These are phyloP conservation scores for Pseudocercospora macadamiae DNA, from an alignment of 2,329 filamentous ascomycete species.

Conservation along the genomic window DNA sequence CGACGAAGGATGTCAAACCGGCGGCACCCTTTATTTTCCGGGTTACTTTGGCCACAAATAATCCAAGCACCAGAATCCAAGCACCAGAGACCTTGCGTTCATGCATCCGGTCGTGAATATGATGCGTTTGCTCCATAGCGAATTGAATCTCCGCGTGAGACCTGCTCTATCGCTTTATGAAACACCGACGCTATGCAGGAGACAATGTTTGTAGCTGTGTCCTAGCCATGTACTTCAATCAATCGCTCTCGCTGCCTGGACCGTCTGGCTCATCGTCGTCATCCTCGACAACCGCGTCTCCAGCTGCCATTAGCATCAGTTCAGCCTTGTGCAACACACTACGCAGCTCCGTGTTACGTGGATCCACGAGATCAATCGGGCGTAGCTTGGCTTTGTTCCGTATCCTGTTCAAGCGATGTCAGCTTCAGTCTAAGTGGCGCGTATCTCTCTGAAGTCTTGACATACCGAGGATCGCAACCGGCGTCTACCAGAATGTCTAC, in stretches of 20 bases:
- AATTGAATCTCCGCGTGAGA: background rate
- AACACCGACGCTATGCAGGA: constrained; percentile 14
- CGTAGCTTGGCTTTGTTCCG: constrained; percentile 75
- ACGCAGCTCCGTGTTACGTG: constrained; percentile 64
- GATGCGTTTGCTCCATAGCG: background rate
- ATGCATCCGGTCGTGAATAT: background rate
- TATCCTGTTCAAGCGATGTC: constrained; percentile 44
- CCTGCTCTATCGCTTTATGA: background rate
- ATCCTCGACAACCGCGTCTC: constrained; percentile 54
- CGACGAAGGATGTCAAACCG: too few species aligned
- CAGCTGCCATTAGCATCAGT: constrained; percentile 58
- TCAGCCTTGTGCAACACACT: constrained; percentile 71
- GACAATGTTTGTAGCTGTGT: background rate
- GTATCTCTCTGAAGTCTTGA: constrained; percentile 1
- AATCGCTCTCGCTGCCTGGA: constrained; percentile 53
- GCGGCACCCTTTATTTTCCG: too few species aligned
- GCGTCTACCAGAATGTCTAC: constrained; percentile 83
- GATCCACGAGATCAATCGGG: constrained; percentile 73
- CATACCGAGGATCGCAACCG: constrained; percentile 63
- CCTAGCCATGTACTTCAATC: constrained; percentile 15
- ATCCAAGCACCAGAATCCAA: too few species aligned
- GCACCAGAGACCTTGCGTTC: too few species aligned
- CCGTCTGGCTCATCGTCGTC: constrained; percentile 45
- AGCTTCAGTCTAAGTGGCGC: constrained; percentile 9
- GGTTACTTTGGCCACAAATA: too few species aligned